Evolutionary conservation across 2,329 filamentous ascomycete genomes (phyloP).

Genomic region (Trichoderma brevicompactum): DNA sequence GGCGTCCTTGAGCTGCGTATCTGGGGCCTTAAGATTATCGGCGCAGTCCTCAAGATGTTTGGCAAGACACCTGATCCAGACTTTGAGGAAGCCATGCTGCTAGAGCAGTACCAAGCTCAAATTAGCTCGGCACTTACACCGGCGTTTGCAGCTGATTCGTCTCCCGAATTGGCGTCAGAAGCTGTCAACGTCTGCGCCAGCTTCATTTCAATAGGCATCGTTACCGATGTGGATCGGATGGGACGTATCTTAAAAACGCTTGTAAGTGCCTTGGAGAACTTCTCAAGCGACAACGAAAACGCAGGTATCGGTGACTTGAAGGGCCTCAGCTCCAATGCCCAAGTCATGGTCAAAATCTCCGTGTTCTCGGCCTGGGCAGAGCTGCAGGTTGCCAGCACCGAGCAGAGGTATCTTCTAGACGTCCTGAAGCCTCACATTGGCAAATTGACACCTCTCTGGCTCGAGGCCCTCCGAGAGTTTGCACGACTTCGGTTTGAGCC

Average conservation of each 20-base stretch:
- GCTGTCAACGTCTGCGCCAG: conserved; percentile 98
- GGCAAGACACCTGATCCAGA: conserved; percentile 94
- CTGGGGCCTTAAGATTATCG: conserved; percentile 91
- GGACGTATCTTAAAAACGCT: conserved; percentile 94
- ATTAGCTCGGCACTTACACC: conserved; percentile 96
- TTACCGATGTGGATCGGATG: conserved; percentile 98
- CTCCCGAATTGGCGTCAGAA: conserved; percentile 91
- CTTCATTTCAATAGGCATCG: conserved; percentile 95
- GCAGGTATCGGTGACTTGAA: conserved; percentile 91
- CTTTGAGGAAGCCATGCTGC: conserved; percentile 92
- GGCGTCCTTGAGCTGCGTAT: conserved; percentile 88
- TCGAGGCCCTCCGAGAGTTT: conserved; percentile 91
- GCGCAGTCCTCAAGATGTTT: conserved; percentile 92
- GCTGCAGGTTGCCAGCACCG: conserved; percentile 89
- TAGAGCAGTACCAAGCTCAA: conserved; percentile 98
- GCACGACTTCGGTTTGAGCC: conserved; percentile 93
- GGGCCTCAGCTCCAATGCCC: conserved; percentile 90
- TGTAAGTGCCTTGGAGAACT: conserved; percentile 88
- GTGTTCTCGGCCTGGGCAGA: conserved; percentile 98
- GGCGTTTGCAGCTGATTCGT: conserved; percentile 93
- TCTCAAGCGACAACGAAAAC: conserved; percentile 78
- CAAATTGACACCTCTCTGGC: conserved; percentile 88
- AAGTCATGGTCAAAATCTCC: conserved; percentile 98
- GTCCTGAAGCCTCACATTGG: conserved; percentile 90
- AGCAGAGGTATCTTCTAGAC: conserved; percentile 85